Conservation (phyloP, 345 rosid genomes). For the Acer saccharum region DNA sequence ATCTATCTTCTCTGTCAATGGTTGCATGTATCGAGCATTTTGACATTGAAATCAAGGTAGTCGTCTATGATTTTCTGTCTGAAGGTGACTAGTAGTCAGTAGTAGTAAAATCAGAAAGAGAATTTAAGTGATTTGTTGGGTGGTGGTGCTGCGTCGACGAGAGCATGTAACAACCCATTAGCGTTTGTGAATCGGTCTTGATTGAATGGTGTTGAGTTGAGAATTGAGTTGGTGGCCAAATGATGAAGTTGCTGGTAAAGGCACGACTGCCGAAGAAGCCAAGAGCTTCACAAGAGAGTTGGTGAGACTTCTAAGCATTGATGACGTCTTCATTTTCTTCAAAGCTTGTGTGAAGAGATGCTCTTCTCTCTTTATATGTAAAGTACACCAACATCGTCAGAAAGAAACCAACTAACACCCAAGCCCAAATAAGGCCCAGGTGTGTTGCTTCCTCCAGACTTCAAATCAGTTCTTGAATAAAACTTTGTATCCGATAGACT, state of each 20-base stretch:
- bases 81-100: not conserved
- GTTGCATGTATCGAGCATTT: constrained; percentile 13
- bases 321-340: not conserved
- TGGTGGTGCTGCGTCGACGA: not conserved
- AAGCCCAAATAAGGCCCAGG: too few relatives aligned
- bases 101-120: not conserved
- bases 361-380: not conserved
- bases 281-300: too few relatives aligned
- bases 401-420: too few relatives aligned
- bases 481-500: too few relatives aligned
- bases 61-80: not conserved
- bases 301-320: constrained; percentile 6
- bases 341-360: not conserved
- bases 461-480: too few relatives aligned
- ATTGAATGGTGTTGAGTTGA: too few relatives aligned
- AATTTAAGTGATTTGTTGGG: constrained; percentile 4
- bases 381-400: too few relatives aligned
- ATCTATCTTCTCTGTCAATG: constrained; percentile 4
- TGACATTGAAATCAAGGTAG: constrained; percentile 13
- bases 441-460: too few relatives aligned
- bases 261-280: too few relatives aligned
- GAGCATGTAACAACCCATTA: constrained; percentile 12
- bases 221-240: too few relatives aligned
- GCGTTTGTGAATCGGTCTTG: too few relatives aligned
- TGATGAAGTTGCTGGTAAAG: not conserved